Base-by-base conservation (phyloP, 306 rosid genomes). In the Sechiopsis laciniata region DNA sequence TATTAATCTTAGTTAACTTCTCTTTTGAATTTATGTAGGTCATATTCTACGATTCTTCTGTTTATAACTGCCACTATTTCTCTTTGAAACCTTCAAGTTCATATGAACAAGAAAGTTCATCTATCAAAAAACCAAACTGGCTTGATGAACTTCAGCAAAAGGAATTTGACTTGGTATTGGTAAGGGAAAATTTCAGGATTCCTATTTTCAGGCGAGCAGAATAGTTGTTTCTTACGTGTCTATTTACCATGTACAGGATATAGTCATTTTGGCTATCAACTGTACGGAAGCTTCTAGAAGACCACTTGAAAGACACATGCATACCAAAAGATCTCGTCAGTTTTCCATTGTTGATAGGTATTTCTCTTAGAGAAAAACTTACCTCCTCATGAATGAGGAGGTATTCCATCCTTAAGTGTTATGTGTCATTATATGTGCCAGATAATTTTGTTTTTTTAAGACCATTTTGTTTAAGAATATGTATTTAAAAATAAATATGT, bases 111-210 rank as follows among this genome's bases (percentile, higher is more conserved):
- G 84, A 59, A 73, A 85, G 75, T 53, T 61, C 82, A 74, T 78
- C 87, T 48, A 48, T 72, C 59, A 89, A 81, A 78, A 85, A 78
- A 56, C 96, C 99, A 76, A 85, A 84, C 68, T 94, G 99, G 96
- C 84, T 91, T 71, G 85, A 86, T 60, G 85, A 78, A 64, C 95
- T 94, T 80, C 83, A 87, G 80, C 79, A 80, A 72, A 89, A 83
- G 84, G 77, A 84, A 73, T 79, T 82, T 81, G 95, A 86, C 74
- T 78, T 90, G 97, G 99, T 94, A 88, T 78, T 90, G 97, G 99
- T 94, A 88, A 78, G 74, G 46, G 55, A 79, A 26, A 78, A 63
- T 72, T 17, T 35, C 10, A 68, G 16, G 40, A 17, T 76, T 83
- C 60, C 10, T 21, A 0, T 77, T 83, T 78, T 75, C 75, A 76